Evolutionary conservation across 345 rosid genomes (phyloP).

Genomic region (Carallia brachiata): DNA sequence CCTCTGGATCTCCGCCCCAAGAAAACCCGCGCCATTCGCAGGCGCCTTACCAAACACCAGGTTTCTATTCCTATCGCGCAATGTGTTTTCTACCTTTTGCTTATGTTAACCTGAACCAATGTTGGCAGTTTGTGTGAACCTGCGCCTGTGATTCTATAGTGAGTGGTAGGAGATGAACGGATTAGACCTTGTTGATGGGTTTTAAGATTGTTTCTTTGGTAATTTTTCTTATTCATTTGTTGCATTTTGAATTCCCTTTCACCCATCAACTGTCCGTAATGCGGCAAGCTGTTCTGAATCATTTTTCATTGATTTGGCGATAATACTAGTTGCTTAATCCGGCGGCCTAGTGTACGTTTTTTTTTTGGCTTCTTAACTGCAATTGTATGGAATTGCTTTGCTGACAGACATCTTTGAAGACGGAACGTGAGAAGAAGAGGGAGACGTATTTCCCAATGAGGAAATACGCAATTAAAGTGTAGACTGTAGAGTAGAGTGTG

Average conservation of each 20-base stretch:
- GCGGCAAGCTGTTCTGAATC: too few species aligned
- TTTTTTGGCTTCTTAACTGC: background rate
- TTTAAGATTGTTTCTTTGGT: too few species aligned
- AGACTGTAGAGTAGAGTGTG: slow-evolving; percentile 2
- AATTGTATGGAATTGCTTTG: background rate
- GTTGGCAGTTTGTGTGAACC: background rate
- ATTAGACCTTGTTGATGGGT: too few species aligned
- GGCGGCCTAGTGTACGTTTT: background rate
- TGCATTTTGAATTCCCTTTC: too few species aligned
- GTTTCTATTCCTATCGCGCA: background rate
- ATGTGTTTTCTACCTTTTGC: background rate
- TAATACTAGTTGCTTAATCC: too few species aligned
- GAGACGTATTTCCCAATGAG: slow-evolving; percentile 31
- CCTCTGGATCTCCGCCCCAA: slow-evolving; percentile 35
- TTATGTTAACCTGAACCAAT: background rate
- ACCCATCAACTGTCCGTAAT: too few species aligned
- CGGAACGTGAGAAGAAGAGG: slow-evolving; percentile 29
- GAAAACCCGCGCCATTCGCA: slow-evolving; percentile 31
- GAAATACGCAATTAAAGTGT: slow-evolving; percentile 29
- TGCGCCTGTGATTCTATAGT: too few species aligned
- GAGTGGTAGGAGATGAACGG: too few species aligned
- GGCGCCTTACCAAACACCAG: slow-evolving; percentile 34
- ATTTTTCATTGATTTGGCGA: background rate
- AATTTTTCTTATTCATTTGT: too few species aligned
- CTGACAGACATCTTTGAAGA: slow-evolving; percentile 27